Base-by-base conservation (phyloP, 139 green algal genomes). In the Volvox reticuliferus region DNA sequence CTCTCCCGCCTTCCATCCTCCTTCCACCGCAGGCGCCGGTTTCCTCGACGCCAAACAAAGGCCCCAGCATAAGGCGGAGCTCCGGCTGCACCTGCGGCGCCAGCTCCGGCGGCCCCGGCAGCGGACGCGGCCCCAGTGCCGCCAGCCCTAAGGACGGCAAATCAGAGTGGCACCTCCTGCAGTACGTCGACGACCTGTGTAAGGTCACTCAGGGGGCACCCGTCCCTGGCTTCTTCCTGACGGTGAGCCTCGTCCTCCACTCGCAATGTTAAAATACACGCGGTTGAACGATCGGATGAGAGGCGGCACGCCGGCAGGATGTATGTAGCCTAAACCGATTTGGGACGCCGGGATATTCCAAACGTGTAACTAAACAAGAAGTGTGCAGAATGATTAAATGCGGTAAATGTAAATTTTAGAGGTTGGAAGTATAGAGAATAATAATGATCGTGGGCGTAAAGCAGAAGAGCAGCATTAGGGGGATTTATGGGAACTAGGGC, bases 141-240 rank as follows among this genome's bases (percentile, higher is more conserved):
- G 24, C 79, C 79, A 9, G 79, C 79, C 19, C 28, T 30, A 79
- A 82, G 35, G 69, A 73, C 18, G 37, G n/a, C 44, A 19, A 21
- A 28, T n/a, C 85, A 12, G 85, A 89, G 19, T 82, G 69, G 85
- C 76, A 65, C 19, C 44, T 82, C 12, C 69, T 82, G n/a, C 12
- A 36, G 1, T 63, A 63, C 12, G 36, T 80, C n/a, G 13, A 67
- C 18, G 37, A 82, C 28, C 5, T 82, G 3, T 20, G 0, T 1
- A 17, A 89, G 28, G 85, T 71, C 36, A 89, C 68, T 0, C 19
- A n/a, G 16, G 85, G 85, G 17, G 17, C 69, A n/a, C 13, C 26
- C 16, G 26, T 82, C 0, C 85, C 85, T 12, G 37, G 26, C 12
- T 89, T 36, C 68, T 80, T 33, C 36, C 33, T 81, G 18, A 33